Percentiles rank a stretch among this genome's conserved stretches.
These are phyloP conservation scores for Paramecium sonneborni DNA, from an alignment of 73 alveolate genomes.

Conservation along the genomic window DNA sequence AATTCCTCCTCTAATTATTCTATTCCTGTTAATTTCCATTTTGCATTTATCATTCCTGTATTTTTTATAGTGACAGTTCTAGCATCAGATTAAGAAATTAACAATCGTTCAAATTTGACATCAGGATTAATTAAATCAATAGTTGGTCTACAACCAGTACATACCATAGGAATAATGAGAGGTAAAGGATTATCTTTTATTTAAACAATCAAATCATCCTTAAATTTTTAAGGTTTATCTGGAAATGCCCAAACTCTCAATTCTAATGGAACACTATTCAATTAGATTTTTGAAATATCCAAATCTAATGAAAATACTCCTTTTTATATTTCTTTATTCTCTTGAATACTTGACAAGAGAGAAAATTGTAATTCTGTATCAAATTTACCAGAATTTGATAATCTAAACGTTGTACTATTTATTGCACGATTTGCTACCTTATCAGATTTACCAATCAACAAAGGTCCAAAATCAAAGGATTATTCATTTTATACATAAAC, in stretches of 20 bases:
- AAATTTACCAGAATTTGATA: slow-evolving; percentile 95
- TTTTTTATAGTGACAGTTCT: slow-evolving; percentile 92
- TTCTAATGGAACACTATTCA: slow-evolving; percentile 92
- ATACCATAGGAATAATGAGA: slow-evolving; percentile 85
- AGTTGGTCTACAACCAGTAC: slow-evolving; percentile 96
- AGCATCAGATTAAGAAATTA: slow-evolving; percentile 86
- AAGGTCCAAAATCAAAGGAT: slow-evolving; percentile 96
- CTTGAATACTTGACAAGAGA: slow-evolving; percentile 84
- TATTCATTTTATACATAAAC: slow-evolving; percentile 74
- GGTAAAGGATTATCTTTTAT: slow-evolving; percentile 99
- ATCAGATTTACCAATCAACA: slow-evolving; percentile 94
- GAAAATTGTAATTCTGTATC: slow-evolving; percentile 90
- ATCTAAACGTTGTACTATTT: slow-evolving; percentile 87
- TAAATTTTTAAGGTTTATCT: slow-evolving; percentile 85
- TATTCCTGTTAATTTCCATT: slow-evolving; percentile 95
- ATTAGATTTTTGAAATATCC: slow-evolving; percentile 82
- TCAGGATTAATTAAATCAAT: slow-evolving; percentile 93
- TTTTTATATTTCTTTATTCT: slow-evolving; percentile 85
- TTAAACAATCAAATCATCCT: slow-evolving; percentile 92
- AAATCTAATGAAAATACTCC: slow-evolving; percentile 94
- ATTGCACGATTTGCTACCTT: slow-evolving; percentile 87
- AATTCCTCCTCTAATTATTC: slow-evolving; percentile 93
- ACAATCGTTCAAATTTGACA: slow-evolving; percentile 94
- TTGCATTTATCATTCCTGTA: slow-evolving; percentile 92
- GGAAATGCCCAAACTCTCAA: slow-evolving; percentile 98